phyloP scores from a whole-genome alignment of 2,329 filamentous ascomycete species.

The Eutypella sp. region DNA sequence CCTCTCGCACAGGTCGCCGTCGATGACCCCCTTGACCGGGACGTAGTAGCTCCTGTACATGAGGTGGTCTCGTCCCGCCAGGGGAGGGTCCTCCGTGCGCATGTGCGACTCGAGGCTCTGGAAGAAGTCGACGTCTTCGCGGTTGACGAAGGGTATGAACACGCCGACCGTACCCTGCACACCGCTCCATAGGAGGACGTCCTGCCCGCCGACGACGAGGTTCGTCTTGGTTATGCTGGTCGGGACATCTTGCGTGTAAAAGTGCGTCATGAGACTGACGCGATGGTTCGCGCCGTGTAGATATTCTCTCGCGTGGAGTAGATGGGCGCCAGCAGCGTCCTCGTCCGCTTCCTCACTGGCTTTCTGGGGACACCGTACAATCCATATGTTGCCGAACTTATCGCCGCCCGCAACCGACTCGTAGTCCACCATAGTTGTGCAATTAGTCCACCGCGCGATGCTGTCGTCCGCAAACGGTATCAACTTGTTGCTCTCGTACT shows the following conservation, averaged over 20 bases:
- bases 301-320: conserved; percentile 86
- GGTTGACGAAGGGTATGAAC: conserved; percentile 82
- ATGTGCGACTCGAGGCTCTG: conserved; percentile 87
- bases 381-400: conserved; percentile 96
- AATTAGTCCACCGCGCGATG: conserved; percentile 84
- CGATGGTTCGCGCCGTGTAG: conserved; percentile 85
- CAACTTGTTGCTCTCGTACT: conserved; percentile 82
- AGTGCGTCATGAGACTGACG: conserved; percentile 79
- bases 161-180: conserved; percentile 92
- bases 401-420: conserved; percentile 92
- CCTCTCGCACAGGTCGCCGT: conserved; percentile 92
- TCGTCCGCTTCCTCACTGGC: conserved; percentile 88
- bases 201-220: conserved; percentile 84
- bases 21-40: conserved; percentile 92
- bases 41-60: conserved; percentile 96
- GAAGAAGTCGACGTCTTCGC: conserved; percentile 97
- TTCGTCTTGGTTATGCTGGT: conserved; percentile 85
- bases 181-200: conserved; percentile 89
- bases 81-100: conserved; percentile 76
- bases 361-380: conserved; percentile 81
- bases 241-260: conserved; percentile 87
- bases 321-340: conserved; percentile 81
- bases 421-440: conserved; percentile 92
- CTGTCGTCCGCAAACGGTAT: conserved; percentile 93
- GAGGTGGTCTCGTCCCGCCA: conserved; percentile 89